These are phyloP conservation scores for Dendrobium officinale DNA, from an alignment of 106 monocot genomes.

Conservation along the genomic window DNA sequence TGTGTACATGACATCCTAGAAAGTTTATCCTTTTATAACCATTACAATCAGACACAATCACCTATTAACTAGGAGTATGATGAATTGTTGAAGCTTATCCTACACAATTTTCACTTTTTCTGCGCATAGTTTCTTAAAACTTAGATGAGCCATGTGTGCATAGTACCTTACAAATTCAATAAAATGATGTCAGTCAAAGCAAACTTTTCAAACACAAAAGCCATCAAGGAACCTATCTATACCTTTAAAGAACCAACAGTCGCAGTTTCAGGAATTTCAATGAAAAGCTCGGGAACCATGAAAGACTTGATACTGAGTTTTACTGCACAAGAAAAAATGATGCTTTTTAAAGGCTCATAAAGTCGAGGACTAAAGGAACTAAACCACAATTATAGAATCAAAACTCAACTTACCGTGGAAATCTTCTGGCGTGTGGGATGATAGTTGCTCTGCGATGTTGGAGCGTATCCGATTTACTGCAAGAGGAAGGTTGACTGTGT, in stretches of 20 bases:
- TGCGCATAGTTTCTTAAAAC: too few relatives aligned
- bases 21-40: not conserved
- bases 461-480: slow-evolving; percentile 31
- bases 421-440: slow-evolving; percentile 31
- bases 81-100: too few relatives aligned
- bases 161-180: too few relatives aligned
- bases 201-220: not conserved
- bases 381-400: not conserved
- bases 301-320: slow-evolving; percentile 79
- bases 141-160: not conserved
- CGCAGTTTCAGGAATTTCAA: slow-evolving; percentile 84
- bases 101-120: too few relatives aligned
- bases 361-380: not conserved
- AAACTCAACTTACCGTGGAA: slow-evolving; percentile 29
- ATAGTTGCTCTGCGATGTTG: slow-evolving; percentile 10
- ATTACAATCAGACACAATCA: not conserved
- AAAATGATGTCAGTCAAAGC: not conserved
- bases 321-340: slow-evolving; percentile 34
- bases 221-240: slow-evolving; percentile 1
- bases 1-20: not conserved
- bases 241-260: slow-evolving; percentile 88
- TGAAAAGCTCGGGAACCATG: slow-evolving; percentile 68
- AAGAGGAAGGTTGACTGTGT: not conserved
- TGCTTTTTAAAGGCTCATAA: slow-evolving; percentile 4
- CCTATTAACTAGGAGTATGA: too few relatives aligned